Evolutionary conservation across 1,284 basidiomycete species (phyloP).

Genomic region (Pascua sp.): DNA sequence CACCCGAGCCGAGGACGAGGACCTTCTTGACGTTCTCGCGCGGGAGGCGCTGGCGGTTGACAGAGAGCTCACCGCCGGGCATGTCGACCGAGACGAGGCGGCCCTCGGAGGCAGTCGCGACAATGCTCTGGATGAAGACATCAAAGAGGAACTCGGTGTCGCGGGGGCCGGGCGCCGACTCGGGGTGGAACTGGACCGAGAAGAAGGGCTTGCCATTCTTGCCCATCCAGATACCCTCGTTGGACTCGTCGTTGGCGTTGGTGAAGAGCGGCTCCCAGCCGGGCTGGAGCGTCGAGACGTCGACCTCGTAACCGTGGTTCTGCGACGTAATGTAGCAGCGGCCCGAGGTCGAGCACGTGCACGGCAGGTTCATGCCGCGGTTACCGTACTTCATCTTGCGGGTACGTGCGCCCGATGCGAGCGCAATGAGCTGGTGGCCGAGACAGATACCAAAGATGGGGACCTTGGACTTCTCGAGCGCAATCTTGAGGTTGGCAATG

Average conservation of each 20-base stretch:
- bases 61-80: constrained; percentile 80
- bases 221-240: constrained; percentile 94
- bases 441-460: constrained; percentile 99
- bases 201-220: constrained; percentile 80
- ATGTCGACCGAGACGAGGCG: constrained; percentile 71
- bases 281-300: constrained; percentile 68
- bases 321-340: constrained; percentile 99
- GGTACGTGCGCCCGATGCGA: constrained; percentile 89
- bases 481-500: constrained; percentile 66
- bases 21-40: constrained; percentile 83
- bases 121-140: constrained; percentile 87
- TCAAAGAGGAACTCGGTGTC: constrained; percentile 99
- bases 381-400: constrained; percentile 99
- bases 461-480: constrained; percentile 67
- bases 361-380: constrained; percentile 97
- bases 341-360: constrained; percentile 88
- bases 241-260: constrained; percentile 96
- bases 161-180: constrained; percentile 95
- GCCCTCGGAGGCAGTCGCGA: constrained; percentile 68
- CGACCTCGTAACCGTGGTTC: constrained; percentile 98
- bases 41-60: constrained; percentile 68
- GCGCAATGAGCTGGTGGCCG: constrained; percentile 93
- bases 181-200: constrained; percentile 99
- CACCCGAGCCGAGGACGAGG: constrained; percentile 94
- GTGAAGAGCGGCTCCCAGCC: constrained; percentile 93